Percentiles rank a stretch among this genome's conserved stretches.
Evolutionary conservation across 1,139 yeast species (phyloP).

Genomic region (Diutina sp.): DNA sequence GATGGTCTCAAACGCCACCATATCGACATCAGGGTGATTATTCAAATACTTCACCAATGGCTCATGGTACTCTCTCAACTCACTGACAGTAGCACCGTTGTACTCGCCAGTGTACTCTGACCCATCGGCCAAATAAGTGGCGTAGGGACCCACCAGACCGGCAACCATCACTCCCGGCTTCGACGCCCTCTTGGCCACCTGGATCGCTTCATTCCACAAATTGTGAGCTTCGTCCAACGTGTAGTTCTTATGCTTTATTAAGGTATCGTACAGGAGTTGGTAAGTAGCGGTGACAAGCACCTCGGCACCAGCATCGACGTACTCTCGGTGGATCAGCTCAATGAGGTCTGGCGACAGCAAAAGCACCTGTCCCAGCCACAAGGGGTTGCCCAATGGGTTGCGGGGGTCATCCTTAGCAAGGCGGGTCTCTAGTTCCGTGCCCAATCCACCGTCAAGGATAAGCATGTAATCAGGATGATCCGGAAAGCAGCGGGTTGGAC

Average conservation of each 20-base stretch:
- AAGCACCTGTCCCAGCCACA: constrained; percentile 55
- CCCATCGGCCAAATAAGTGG: constrained; percentile 52
- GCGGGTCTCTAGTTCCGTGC: background rate
- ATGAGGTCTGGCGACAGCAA: constrained; percentile 6
- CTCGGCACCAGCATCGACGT: constrained; percentile 42
- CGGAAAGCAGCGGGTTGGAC: background rate
- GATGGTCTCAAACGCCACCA: constrained; percentile 54
- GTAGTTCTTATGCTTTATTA: constrained; percentile 9
- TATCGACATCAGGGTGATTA: constrained; percentile 26
- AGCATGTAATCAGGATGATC: background rate
- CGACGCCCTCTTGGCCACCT: constrained; percentile 17
- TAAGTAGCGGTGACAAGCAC: constrained; percentile 48
- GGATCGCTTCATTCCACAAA: constrained; percentile 20
- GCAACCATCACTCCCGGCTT: constrained; percentile 16
- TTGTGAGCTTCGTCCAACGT: constrained; percentile 2
- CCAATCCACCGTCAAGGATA: background rate
- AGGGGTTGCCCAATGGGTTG: constrained; percentile 9
- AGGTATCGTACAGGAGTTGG: constrained; percentile 38
- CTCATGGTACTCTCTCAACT: constrained; percentile 32
- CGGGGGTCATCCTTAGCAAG: background rate
- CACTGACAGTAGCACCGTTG: constrained; percentile 14
- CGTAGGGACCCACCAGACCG: constrained; percentile 67
- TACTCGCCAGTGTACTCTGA: constrained; percentile 61
- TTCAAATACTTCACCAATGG: constrained; percentile 30
- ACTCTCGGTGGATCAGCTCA: constrained; percentile 33